Evolutionary conservation across 2,329 filamentous ascomycete species (phyloP).

Genomic region (Trichoderma pleuroti): DNA sequence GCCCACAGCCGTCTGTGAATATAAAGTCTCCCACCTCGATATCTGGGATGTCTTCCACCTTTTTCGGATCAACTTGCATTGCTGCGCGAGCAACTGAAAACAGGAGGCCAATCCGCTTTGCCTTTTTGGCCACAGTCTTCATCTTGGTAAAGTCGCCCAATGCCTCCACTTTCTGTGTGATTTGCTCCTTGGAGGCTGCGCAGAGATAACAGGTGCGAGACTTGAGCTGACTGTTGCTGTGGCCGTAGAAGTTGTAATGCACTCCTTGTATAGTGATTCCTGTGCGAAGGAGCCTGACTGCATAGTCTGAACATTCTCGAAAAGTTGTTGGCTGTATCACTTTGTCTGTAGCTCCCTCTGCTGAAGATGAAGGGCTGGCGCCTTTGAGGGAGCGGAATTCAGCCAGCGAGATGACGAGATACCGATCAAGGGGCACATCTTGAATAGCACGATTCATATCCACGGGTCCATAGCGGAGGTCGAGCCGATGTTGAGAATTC

Average conservation of each 20-base stretch:
- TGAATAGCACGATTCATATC: constrained; percentile 33
- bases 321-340: constrained; percentile 27
- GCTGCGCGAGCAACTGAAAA: constrained; percentile 37
- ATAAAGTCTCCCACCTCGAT: constrained; percentile 35
- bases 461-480: constrained; percentile 26
- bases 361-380: background rate
- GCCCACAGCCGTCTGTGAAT: constrained; percentile 42
- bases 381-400: constrained; percentile 30
- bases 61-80: constrained; percentile 31
- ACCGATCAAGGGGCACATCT: constrained; percentile 28
- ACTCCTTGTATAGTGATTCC: constrained; percentile 36
- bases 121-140: constrained; percentile 42
- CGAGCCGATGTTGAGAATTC: constrained; percentile 25
- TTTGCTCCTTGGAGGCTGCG: constrained; percentile 33
- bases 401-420: constrained; percentile 35
- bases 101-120: constrained; percentile 40
- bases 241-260: constrained; percentile 41
- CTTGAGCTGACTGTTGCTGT: constrained; percentile 44
- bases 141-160: constrained; percentile 40
- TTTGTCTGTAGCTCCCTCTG: background rate
- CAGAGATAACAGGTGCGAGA: constrained; percentile 39
- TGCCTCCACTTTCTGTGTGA: constrained; percentile 33
- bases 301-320: constrained; percentile 36
- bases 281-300: constrained; percentile 31
- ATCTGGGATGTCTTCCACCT: constrained; percentile 38